These are phyloP conservation scores for Trichosporon sp. DNA, from an alignment of 1,284 basidiomycete genomes.

Conservation along the genomic window DNA sequence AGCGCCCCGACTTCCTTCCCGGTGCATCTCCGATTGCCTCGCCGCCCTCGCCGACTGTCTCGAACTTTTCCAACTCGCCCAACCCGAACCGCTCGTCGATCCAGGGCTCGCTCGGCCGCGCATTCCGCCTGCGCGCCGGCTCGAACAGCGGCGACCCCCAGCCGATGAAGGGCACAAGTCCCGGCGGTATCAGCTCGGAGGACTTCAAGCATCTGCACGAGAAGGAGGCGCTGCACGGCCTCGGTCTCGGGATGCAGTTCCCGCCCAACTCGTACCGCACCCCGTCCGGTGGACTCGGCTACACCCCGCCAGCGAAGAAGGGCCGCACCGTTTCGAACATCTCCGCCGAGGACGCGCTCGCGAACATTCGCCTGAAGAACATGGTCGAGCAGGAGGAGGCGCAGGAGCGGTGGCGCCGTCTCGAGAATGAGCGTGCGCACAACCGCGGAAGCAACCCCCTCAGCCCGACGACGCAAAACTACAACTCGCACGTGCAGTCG, in stretches of 20 bases:
- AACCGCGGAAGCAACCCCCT: not conserved
- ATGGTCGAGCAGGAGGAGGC: constrained; percentile 39
- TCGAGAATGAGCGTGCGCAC: constrained; percentile 22
- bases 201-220: constrained; percentile 18
- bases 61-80: constrained; percentile 15
- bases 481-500: not conserved
- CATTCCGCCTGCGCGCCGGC: constrained; percentile 27
- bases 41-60: constrained; percentile 6
- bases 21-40: not conserved
- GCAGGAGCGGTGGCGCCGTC: constrained; percentile 41
- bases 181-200: constrained; percentile 13
- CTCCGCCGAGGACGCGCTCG: constrained; percentile 37
- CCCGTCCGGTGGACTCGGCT: constrained; percentile 30
- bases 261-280: constrained; percentile 31
- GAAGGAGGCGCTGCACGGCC: constrained; percentile 26
- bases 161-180: constrained; percentile 14
- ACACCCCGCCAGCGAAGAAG: constrained; percentile 26
- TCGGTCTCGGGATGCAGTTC: constrained; percentile 23
- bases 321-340: constrained; percentile 32
- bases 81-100: constrained; percentile 8
- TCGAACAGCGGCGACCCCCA: not conserved
- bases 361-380: constrained; percentile 35
- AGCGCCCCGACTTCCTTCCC: constrained; percentile 1
- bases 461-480: constrained; percentile 13
- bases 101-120: constrained; percentile 21